Base-by-base conservation (phyloP, 1,139 yeast genomes). In the Lodderomyces metapsilosis region DNA sequence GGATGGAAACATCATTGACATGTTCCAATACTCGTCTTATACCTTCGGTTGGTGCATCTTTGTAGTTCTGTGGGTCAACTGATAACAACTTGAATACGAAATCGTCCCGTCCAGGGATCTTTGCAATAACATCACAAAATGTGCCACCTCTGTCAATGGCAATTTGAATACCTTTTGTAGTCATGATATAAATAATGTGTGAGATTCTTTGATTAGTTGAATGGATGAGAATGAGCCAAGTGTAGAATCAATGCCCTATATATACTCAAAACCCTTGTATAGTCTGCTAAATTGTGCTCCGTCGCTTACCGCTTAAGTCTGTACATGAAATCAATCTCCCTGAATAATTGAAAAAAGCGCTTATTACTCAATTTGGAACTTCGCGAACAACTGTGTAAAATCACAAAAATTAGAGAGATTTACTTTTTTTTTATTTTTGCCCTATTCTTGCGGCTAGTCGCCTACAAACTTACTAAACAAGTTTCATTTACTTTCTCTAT, bases 11-110 rank as follows among this genome's bases (percentile, higher is more conserved):
- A 0, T 76, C 74, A 1, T 78, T 78, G 4, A 36, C 27, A 28
- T 66, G 63, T 56, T 86, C 94, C 45, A 91, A 62, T 0, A 88
- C 76, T 39, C 95, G 66, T 48, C 97, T 71, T 37, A 91, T 87
- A 5, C 96, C 97, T 64, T 89, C 97, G 12, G 91, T 72, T 4
- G 95, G 95, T 1, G 97, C 96, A 69, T 91, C 97, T 4, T 71
- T 66, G 58, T 91, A 89, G 64, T 89, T 89, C 35, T 74, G 68
- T 0, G 96, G 95, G 57, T 91, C 96, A 6, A 85, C 96, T 1
- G 96, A 88, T 22, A 91, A 69, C 33, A 89, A 65, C 61, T 89
- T 89, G 53, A 78, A 71, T 1, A 66, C 71, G 38, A 56, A 57
- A 47, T 72, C 76, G 3, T 54, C 53, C 35, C 64, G 64, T 11